Conservation (phyloP, 164 flowering plant genomes). For the Tetrastigma voinierianum region DNA sequence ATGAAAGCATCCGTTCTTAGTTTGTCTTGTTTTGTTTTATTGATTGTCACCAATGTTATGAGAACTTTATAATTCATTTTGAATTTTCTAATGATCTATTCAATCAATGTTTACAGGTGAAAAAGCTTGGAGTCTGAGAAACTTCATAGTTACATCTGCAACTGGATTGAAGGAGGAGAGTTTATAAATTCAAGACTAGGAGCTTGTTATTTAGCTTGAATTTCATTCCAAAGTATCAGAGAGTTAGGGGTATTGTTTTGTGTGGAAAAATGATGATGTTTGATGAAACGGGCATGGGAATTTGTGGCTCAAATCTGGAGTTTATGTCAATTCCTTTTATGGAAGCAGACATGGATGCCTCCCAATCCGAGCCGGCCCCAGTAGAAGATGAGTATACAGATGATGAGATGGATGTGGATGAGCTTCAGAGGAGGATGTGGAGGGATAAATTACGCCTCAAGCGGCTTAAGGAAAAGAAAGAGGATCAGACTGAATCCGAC, state of each 20-base stretch:
- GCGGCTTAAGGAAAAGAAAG: constrained; percentile 37
- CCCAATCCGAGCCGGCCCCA: constrained; percentile 12
- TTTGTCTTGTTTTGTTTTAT: too few relatives aligned
- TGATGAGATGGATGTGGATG: constrained; percentile 40
- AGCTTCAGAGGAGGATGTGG: constrained; percentile 49
- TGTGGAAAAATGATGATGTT: constrained; percentile 20
- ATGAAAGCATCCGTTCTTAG: too few relatives aligned
- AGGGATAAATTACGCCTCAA: constrained; percentile 34
- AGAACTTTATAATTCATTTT: too few relatives aligned
- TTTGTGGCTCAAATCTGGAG: constrained; percentile 27
- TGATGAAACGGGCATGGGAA: constrained; percentile 32
- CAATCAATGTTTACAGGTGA: too few relatives aligned
- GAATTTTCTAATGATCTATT: too few relatives aligned
- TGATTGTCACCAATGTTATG: too few relatives aligned
- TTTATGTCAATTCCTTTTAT: constrained; percentile 22
- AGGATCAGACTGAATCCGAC: constrained; percentile 30
- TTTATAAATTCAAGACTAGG: too few relatives aligned
- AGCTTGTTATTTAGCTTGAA: too few relatives aligned
- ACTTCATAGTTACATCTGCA: too few relatives aligned
- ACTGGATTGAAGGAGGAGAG: too few relatives aligned
- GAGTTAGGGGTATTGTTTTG: background rate
- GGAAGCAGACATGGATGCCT: constrained; percentile 6
- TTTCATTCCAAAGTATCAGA: too few relatives aligned
- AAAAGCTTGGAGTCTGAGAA: too few relatives aligned
- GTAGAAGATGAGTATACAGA: constrained; percentile 41